Evolutionary conservation across 768 basidiomycete genomes (phyloP), one percentile per base, ranked within the genome.

Genomic region (Mycena amicta): DNA sequence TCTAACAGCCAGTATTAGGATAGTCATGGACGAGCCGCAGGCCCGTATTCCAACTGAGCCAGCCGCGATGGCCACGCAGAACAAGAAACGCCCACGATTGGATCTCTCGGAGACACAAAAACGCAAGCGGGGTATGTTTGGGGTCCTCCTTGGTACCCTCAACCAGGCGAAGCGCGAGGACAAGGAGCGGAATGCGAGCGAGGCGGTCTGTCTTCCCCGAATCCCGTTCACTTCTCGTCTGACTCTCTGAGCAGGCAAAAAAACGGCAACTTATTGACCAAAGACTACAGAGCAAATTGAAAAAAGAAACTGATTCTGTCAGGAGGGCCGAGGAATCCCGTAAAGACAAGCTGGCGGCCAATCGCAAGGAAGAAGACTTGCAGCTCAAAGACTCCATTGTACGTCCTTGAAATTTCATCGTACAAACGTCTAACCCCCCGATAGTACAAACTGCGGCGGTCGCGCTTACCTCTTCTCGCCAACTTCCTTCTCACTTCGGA

Each of bases 101-200:
- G 89, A 92, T 71, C 77, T 92, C 65, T 75, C 58, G 75, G 78
- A 49, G 79, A 69, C 58, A 43, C 80, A 86, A 67, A 88, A 89
- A 72, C 83, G 88, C 68, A 92, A 89, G 75, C 88, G 90, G 67
- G 91, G 83, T 76, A 90, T 92, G 88, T 90, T 93, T 76, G 92
- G 90, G 60, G 78, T 93, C 64, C 78, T 92, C 63, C 73, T 93
- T 56, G 90, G 90, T 52, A 93, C 91, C 63, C 82, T 93, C 60
- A 90, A 88, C 76, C 90, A 90, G 79, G 92, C 92, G 63, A 92
- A 92, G 77, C 87, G 83, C 64, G 91, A 93, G 77, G 91, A 92
- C 72, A 88, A 89, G 70, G 86, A 90, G 78, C 80, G 90, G 59
- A 90, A 81, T 69, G 86, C 87, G n/a, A 92, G 90, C 72, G 91